These are phyloP conservation scores for Rozella allomycis DNA, from an alignment of 371 early-diverging fungal genomes.

Conservation along the genomic window DNA sequence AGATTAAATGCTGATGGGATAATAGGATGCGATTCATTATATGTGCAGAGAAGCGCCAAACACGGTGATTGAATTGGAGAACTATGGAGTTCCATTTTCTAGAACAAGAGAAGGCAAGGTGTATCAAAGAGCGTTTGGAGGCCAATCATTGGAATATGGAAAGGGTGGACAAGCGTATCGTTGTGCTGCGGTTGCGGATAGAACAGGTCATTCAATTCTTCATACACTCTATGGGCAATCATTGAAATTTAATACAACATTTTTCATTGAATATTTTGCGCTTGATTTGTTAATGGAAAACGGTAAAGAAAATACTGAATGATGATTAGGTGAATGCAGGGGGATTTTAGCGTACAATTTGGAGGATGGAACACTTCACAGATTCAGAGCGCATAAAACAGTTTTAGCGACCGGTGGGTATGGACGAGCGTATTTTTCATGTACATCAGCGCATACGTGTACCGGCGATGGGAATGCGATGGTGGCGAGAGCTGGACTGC, in stretches of 20 bases:
- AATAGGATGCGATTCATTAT: conserved; percentile 97
- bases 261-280: conserved; percentile 95
- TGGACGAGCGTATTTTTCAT: conserved; percentile 94
- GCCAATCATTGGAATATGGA: conserved; percentile 78
- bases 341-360: conserved; percentile 85
- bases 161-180: conserved; percentile 94
- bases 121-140: conserved; percentile 95
- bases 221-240: conserved; percentile 94
- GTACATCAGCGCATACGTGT: conserved; percentile 87
- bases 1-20: conserved; percentile 12
- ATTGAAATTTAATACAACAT: conserved; percentile 78
- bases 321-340: conserved; percentile 51
- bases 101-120: conserved; percentile 89
- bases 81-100: conserved; percentile 93
- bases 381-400: conserved; percentile 91
- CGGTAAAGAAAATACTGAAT: conserved; percentile 9
- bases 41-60: conserved; percentile 92
- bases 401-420: conserved; percentile 95
- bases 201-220: conserved; percentile 91
- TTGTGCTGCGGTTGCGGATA: conserved; percentile 92
- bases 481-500: conserved; percentile 32
- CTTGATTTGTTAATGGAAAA: conserved; percentile 94
- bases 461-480: conserved; percentile 39
- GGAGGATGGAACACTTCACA: conserved; percentile 92
- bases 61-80: conserved; percentile 87